phyloP scores from a whole-genome alignment of 2,329 filamentous ascomycete species.

The Orbilia oligospora region DNA sequence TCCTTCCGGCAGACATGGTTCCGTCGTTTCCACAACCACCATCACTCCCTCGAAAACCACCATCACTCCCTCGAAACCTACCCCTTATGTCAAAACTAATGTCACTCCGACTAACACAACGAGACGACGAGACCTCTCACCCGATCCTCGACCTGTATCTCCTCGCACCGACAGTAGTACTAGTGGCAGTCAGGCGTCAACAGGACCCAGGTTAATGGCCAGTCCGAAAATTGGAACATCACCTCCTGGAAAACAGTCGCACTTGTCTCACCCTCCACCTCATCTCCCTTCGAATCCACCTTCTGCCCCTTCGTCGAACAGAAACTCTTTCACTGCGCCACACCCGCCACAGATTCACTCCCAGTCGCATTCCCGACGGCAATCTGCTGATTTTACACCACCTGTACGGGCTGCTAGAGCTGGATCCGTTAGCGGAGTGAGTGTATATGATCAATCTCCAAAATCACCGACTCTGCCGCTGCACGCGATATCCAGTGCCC shows the following conservation, averaged over 20 bases:
- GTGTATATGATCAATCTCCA: slow-evolving; percentile 55
- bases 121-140: slow-evolving; percentile 52
- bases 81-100: slow-evolving; percentile 48
- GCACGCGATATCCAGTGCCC: slow-evolving; percentile 62
- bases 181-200: slow-evolving; percentile 51
- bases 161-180: slow-evolving; percentile 54
- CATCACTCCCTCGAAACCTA: slow-evolving; percentile 45
- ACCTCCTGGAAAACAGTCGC: slow-evolving; percentile 39
- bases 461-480: slow-evolving; percentile 54
- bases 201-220: slow-evolving; percentile 37
- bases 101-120: slow-evolving; percentile 14
- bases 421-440: slow-evolving; percentile 38
- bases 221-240: slow-evolving; percentile 41
- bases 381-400: slow-evolving; percentile 49
- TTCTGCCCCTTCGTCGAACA: slow-evolving; percentile 35
- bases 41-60: slow-evolving; percentile 46
- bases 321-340: slow-evolving; percentile 66
- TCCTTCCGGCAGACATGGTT: slow-evolving; percentile 36
- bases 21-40: slow-evolving; percentile 38
- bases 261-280: slow-evolving; percentile 37
- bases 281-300: slow-evolving; percentile 38
- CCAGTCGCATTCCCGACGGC: slow-evolving; percentile 70
- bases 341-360: slow-evolving; percentile 69
- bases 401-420: slow-evolving; percentile 32
- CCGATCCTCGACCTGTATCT: slow-evolving; percentile 45